These are phyloP conservation scores for Fusarium haematococcum DNA, from an alignment of 2,329 filamentous ascomycete genomes.

Conservation along the genomic window DNA sequence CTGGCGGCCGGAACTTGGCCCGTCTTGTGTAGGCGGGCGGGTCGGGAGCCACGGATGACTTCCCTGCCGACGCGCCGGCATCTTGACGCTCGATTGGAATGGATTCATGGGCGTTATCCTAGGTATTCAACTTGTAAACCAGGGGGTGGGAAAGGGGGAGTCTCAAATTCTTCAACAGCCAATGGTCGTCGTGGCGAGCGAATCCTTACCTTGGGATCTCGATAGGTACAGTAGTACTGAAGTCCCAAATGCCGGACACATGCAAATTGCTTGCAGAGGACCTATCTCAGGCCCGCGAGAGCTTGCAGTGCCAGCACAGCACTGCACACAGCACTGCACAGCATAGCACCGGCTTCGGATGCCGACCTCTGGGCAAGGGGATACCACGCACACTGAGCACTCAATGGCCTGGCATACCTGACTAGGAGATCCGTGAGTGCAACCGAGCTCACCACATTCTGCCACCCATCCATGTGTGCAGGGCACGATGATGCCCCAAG, in stretches of 20 bases:
- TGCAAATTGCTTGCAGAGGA: conserved; percentile 3
- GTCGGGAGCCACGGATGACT: not conserved
- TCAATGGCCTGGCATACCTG: conserved; percentile 5
- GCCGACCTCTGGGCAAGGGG: not conserved
- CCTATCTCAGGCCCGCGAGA: not conserved
- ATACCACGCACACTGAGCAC: conserved; percentile 2
- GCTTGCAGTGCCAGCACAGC: not conserved
- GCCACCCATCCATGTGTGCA: not conserved
- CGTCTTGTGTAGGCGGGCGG: conserved; percentile 1
- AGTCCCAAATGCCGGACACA: conserved; percentile 1
- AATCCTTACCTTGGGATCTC: conserved; percentile 4
- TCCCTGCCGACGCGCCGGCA: not conserved
- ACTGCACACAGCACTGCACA: not conserved
- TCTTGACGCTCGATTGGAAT: conserved; percentile 4
- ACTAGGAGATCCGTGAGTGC: conserved; percentile 3
- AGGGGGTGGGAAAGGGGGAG: not conserved
- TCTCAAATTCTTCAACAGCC: not conserved
- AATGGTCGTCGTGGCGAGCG: not conserved
- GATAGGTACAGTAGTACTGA: not conserved
- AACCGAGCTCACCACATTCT: conserved; percentile 7
- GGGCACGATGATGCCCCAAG: conserved; percentile 1
- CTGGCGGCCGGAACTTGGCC: conserved; percentile 5
- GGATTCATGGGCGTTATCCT: not conserved
- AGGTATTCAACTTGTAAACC: not conserved
- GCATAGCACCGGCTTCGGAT: not conserved